A percentile compares a stretch with the other conserved stretches of the same genome.
These are phyloP conservation scores for Danielozyma ontarioensis DNA, from an alignment of 805 yeast species.

Conservation along the genomic window DNA sequence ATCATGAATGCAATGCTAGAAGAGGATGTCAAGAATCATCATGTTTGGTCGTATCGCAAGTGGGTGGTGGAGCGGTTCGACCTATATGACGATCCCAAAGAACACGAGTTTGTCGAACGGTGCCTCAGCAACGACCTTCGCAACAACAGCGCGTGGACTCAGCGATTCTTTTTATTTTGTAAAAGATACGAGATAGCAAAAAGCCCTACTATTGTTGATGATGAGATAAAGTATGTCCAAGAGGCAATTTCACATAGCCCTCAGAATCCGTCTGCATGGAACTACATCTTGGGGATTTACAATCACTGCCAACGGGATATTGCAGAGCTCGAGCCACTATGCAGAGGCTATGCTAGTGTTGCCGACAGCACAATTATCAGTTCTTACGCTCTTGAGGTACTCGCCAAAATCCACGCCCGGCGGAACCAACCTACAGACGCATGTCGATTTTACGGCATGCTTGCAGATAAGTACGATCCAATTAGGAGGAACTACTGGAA, in stretches of 20 bases:
- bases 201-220: conserved; percentile 19
- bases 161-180: conserved; percentile 60
- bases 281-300: conserved; percentile 63
- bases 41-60: conserved; percentile 89
- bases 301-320: conserved; percentile 14
- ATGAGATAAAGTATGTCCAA: conserved; percentile 53
- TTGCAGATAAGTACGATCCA: conserved; percentile 54
- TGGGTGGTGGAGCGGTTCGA: conserved; percentile 67
- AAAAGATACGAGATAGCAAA: too few relatives aligned
- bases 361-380: conserved; percentile 29
- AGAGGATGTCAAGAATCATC: conserved; percentile 87
- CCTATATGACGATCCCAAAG: conserved; percentile 40
- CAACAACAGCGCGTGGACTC: conserved; percentile 94
- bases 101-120: conserved; percentile 45
- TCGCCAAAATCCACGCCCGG: conserved; percentile 54
- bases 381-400: conserved; percentile 58
- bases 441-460: conserved; percentile 38
- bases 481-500: conserved; percentile 62
- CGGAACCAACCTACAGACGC: background rate
- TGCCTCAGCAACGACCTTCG: conserved; percentile 60
- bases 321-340: conserved; percentile 40
- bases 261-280: conserved; percentile 84
- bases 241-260: conserved; percentile 56
- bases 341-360: conserved; percentile 34
- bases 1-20: conserved; percentile 63